Conservation (phyloP, 2,329 filamentous ascomycete species). For the Penicillium sp. region DNA sequence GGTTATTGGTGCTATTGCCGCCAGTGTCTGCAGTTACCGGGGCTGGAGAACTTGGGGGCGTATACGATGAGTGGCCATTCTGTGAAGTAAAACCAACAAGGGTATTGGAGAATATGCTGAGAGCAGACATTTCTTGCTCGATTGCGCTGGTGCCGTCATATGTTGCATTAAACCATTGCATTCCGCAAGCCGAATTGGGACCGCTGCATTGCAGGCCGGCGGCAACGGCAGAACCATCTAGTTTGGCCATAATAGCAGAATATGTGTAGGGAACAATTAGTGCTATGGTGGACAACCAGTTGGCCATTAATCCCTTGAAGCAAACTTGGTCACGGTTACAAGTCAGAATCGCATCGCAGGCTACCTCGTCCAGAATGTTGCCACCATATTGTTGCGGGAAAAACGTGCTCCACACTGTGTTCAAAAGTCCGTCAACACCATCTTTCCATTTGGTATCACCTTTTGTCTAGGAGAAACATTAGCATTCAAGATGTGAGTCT, state of each 20-base stretch:
- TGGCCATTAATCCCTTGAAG: conserved; percentile 63
- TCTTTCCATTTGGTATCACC: conserved; percentile 50
- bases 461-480: conserved; percentile 28
- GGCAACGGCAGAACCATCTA: conserved; percentile 51
- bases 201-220: conserved; percentile 54
- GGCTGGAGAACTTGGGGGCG: conserved; percentile 24
- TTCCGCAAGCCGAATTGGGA: conserved; percentile 53
- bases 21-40: conserved; percentile 50
- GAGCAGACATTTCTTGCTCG: conserved; percentile 41
- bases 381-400: conserved; percentile 50
- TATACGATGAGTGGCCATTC: conserved; percentile 6
- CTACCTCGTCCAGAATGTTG: conserved; percentile 55
- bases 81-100: conserved; percentile 27
- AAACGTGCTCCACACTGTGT: conserved; percentile 40
- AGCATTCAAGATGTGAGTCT: neutral
- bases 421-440: conserved; percentile 51
- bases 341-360: conserved; percentile 52
- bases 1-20: conserved; percentile 53
- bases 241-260: conserved; percentile 48
- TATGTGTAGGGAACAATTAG: conserved; percentile 57
- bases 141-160: conserved; percentile 35
- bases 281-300: conserved; percentile 56
- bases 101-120: conserved; percentile 32
- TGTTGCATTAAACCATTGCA: conserved; percentile 37
- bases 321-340: conserved; percentile 63